A percentile compares a stretch with the other conserved stretches of the same genome.
phyloP scores from a whole-genome alignment of 1,139 yeast genomes.

The Blastobotrys capitulatus region DNA sequence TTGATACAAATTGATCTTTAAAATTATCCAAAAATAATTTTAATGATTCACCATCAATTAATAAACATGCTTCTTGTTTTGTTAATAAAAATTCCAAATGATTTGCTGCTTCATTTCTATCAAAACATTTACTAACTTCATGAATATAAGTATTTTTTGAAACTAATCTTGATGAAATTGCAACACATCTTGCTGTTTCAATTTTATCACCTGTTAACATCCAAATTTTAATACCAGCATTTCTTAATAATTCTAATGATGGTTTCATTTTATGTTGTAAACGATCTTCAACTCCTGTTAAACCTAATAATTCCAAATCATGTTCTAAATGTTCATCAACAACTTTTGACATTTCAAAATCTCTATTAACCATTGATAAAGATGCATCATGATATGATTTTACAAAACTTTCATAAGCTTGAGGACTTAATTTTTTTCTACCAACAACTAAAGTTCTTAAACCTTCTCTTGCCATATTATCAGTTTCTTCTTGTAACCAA shows the following conservation, averaged over 20 bases:
- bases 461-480: conserved; percentile 98
- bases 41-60: conserved; percentile 93
- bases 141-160: conserved; percentile 93
- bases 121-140: conserved; percentile 60
- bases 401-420: conserved; percentile 57
- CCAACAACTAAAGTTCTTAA: conserved; percentile 91
- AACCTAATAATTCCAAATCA: conserved; percentile 79
- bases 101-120: conserved; percentile 49
- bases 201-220: conserved; percentile 99
- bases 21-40: conserved; percentile 59
- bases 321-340: conserved; percentile 68
- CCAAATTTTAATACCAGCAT: conserved; percentile 98
- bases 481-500: conserved; percentile 97
- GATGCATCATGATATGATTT: conserved; percentile 66
- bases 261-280: conserved; percentile 87
- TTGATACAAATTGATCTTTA: conserved; percentile 65
- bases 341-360: conserved; percentile 61
- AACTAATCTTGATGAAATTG: conserved; percentile 87
- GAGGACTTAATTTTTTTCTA: conserved; percentile 56
- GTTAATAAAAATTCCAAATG: conserved; percentile 65
- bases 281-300: conserved; percentile 97
- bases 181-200: conserved; percentile 96
- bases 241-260: conserved; percentile 83
- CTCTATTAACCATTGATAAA: conserved; percentile 74
- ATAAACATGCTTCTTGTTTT: conserved; percentile 67